A percentile compares a stretch with the other conserved stretches of the same genome.
phyloP scores from a whole-genome alignment of 169 alveolate genomes.

The Babesia ovata region DNA sequence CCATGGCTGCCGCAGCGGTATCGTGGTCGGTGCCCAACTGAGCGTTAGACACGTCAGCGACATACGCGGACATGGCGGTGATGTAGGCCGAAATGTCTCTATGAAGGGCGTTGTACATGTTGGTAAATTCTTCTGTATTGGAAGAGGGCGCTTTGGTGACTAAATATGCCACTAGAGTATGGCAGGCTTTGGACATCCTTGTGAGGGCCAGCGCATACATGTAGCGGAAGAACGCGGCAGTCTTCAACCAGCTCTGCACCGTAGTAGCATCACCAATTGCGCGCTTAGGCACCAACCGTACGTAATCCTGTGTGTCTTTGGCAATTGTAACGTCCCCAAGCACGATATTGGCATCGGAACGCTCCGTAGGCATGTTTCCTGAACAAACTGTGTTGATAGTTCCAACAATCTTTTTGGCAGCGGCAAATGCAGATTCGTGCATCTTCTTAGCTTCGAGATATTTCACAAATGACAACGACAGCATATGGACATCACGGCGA shows the following conservation, averaged over 20 bases:
- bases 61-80: background rate
- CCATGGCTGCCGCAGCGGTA: background rate
- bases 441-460: background rate
- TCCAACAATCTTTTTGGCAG: background rate
- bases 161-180: background rate
- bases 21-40: background rate
- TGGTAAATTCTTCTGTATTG: background rate
- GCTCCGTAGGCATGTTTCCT: background rate
- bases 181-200: constrained; percentile 1
- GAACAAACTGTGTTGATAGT: background rate
- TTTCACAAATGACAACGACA: background rate
- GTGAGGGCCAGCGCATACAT: background rate
- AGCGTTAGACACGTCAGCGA: background rate
- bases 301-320: background rate
- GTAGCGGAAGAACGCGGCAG: background rate
- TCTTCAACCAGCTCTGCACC: constrained; percentile 3
- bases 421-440: background rate
- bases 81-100: constrained; percentile 1
- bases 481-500: background rate
- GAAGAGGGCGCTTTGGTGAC: background rate
- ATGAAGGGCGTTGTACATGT: background rate
- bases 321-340: background rate
- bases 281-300: constrained; percentile 2
- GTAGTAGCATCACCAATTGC: background rate
- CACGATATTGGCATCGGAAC: background rate